phyloP scores from a whole-genome alignment of 805 yeast genomes.

The Myxozyma monticola region DNA sequence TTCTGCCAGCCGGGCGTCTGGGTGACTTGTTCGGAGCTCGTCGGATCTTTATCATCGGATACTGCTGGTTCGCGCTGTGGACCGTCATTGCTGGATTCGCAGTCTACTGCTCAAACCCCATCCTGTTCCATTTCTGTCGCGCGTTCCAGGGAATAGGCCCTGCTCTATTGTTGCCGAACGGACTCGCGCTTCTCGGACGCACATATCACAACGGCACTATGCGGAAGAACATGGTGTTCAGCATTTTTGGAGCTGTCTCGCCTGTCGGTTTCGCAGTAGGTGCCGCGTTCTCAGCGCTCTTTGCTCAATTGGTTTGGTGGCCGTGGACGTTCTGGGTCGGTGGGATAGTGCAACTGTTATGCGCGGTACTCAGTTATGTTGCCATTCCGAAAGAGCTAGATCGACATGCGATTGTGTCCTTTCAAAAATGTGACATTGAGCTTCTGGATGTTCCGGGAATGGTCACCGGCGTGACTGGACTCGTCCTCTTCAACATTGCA shows the following conservation, averaged over 20 bases:
- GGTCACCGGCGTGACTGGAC: slow-evolving; percentile 55
- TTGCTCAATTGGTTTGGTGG: slow-evolving; percentile 54
- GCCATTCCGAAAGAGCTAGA: slow-evolving; percentile 49
- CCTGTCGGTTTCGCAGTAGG: slow-evolving; percentile 65
- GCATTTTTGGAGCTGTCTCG: slow-evolving; percentile 59
- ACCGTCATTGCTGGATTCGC: slow-evolving; percentile 61
- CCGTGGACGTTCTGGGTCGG: slow-evolving; percentile 59
- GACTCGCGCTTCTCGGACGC: slow-evolving; percentile 54
- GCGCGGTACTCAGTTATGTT: slow-evolving; percentile 40
- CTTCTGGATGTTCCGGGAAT: slow-evolving; percentile 58
- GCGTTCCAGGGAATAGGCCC: slow-evolving; percentile 68
- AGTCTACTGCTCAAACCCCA: slow-evolving; percentile 47
- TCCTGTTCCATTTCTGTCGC: slow-evolving; percentile 44
- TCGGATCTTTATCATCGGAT: slow-evolving; percentile 53
- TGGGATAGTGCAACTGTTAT: slow-evolving; percentile 43
- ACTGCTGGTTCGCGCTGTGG: slow-evolving; percentile 58
- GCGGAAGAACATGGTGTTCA: slow-evolving; percentile 56
- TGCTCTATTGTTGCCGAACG: slow-evolving; percentile 60
- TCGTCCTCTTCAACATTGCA: slow-evolving; percentile 63
- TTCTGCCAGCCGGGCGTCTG: slow-evolving; percentile 63
- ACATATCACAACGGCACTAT: slow-evolving; percentile 46
- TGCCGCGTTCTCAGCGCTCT: slow-evolving; percentile 51
- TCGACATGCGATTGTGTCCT: slow-evolving; percentile 42
- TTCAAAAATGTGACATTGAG: not conserved
- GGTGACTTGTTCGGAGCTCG: slow-evolving; percentile 74